Percentiles rank a stretch among this genome's conserved stretches.
phyloP scores from a whole-genome alignment of 169 alveolate genomes.

The Ichthyophthirius multifiliis region DNA sequence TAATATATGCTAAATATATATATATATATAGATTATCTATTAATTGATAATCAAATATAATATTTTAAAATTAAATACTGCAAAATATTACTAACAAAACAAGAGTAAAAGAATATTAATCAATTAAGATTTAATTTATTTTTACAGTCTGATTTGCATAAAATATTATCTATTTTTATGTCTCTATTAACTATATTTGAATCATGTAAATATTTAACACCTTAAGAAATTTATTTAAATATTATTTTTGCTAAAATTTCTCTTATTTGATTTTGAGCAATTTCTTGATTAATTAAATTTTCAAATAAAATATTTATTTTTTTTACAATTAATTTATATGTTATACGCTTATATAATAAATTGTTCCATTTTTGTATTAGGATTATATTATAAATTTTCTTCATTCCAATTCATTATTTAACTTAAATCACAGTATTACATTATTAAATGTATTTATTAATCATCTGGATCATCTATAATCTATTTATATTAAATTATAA shows the following conservation, averaged over 20 bases:
- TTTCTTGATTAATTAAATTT: not conserved
- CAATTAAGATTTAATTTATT: no score
- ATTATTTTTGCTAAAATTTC: conserved; percentile 9
- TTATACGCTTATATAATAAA: not conserved
- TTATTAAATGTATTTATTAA: conserved; percentile 12
- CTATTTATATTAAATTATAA: not conserved
- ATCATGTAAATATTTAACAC: conserved; percentile 12
- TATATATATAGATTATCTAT: no score
- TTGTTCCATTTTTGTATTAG: not conserved
- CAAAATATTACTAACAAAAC: not conserved
- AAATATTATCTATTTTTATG: conserved; percentile 30
- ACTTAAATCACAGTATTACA: conserved; percentile 31
- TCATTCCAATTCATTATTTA: conserved; percentile 17
- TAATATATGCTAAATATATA: no score
- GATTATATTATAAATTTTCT: not conserved
- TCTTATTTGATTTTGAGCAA: not conserved
- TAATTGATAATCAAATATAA: no score
- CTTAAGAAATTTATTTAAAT: conserved; percentile 18
- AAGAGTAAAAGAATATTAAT: no score
- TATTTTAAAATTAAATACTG: no score
- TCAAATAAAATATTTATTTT: not conserved
- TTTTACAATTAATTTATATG: not conserved
- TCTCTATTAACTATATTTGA: conserved; percentile 18
- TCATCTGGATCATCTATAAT: conserved; percentile 20
- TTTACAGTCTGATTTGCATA: no score